A percentile compares a stretch with the other conserved stretches of the same genome.
These are phyloP conservation scores for Botryobasidium botryosum DNA, from an alignment of 768 basidiomycete genomes.

Conservation along the genomic window DNA sequence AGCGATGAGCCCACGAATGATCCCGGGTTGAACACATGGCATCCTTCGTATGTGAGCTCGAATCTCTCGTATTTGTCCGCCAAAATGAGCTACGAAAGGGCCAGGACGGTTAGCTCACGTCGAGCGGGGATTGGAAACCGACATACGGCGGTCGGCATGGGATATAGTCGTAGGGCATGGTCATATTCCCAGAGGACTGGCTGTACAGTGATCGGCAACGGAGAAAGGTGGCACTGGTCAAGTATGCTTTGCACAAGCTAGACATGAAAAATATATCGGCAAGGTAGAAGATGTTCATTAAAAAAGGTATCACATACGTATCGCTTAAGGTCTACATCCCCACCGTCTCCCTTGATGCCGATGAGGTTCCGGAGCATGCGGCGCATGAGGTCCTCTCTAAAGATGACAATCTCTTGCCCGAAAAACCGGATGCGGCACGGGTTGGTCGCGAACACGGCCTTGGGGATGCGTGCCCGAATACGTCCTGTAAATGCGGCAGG, in stretches of 20 bases:
- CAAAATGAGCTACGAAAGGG: slow-evolving; percentile 53
- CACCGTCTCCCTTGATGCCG: slow-evolving; percentile 65
- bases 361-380: slow-evolving; percentile 86
- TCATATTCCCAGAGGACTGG: slow-evolving; percentile 83
- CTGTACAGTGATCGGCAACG: slow-evolving; percentile 67
- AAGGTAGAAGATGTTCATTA: background rate
- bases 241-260: slow-evolving; percentile 93
- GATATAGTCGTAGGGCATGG: slow-evolving; percentile 82
- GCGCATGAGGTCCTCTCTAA: slow-evolving; percentile 84
- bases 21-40: slow-evolving; percentile 97
- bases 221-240: slow-evolving; percentile 89
- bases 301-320: slow-evolving; percentile 39
- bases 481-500: slow-evolving; percentile 57
- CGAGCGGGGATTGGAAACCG: background rate
- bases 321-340: slow-evolving; percentile 61
- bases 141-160: slow-evolving; percentile 78
- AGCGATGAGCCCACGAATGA: slow-evolving; percentile 72
- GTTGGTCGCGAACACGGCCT: slow-evolving; percentile 70
- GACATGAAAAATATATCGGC: background rate
- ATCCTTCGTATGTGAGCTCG: slow-evolving; percentile 92
- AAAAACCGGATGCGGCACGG: slow-evolving; percentile 93
- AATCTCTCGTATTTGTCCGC: slow-evolving; percentile 96
- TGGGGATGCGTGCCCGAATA: slow-evolving; percentile 56
- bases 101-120: too few relatives aligned
- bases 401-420: slow-evolving; percentile 88